Evolutionary conservation across 1,139 yeast genomes (phyloP).

Genomic region (Nakaseomyces uthaithaninus): DNA sequence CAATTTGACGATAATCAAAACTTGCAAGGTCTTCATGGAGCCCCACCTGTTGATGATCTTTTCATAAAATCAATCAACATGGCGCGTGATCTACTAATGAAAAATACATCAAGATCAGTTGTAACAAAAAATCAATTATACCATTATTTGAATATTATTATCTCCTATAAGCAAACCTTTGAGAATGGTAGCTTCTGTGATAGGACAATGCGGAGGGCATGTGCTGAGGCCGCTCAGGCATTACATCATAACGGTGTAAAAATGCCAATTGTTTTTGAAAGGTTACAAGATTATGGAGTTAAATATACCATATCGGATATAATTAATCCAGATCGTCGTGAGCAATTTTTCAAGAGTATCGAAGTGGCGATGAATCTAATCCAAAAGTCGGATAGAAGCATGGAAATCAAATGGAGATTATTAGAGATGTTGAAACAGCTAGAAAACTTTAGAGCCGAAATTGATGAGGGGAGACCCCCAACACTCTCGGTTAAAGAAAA

Average conservation of each 20-base stretch:
- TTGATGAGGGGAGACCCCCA: slow-evolving; percentile 26
- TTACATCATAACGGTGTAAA: slow-evolving; percentile 27
- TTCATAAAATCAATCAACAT: slow-evolving; percentile 22
- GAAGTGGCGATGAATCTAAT: slow-evolving; percentile 22
- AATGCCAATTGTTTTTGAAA: slow-evolving; percentile 27
- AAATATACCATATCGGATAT: slow-evolving; percentile 14
- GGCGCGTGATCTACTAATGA: slow-evolving; percentile 18
- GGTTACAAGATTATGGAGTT: slow-evolving; percentile 25
- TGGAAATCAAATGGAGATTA: slow-evolving; percentile 17
- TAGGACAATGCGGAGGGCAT: slow-evolving; percentile 11
- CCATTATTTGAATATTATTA: slow-evolving; percentile 16
- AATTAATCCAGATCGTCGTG: slow-evolving; percentile 19
- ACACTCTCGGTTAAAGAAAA: slow-evolving; percentile 12
- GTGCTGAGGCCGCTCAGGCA: slow-evolving; percentile 22
- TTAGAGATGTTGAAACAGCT: slow-evolving; percentile 16
- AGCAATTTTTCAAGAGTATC: slow-evolving; percentile 24
- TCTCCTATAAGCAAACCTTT: slow-evolving; percentile 16
- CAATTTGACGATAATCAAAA: slow-evolving; percentile 5
- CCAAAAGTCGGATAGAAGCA: slow-evolving; percentile 15
- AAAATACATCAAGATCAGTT: slow-evolving; percentile 20
- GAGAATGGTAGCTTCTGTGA: slow-evolving; percentile 16
- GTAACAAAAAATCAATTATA: slow-evolving; percentile 17
- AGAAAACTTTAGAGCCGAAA: slow-evolving; percentile 17
- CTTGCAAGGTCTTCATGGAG: slow-evolving; percentile 2
- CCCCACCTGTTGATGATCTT: slow-evolving; percentile 7